Base-by-base conservation (phyloP, 1,284 basidiomycete genomes). In the Nidula niveotomentosa region DNA sequence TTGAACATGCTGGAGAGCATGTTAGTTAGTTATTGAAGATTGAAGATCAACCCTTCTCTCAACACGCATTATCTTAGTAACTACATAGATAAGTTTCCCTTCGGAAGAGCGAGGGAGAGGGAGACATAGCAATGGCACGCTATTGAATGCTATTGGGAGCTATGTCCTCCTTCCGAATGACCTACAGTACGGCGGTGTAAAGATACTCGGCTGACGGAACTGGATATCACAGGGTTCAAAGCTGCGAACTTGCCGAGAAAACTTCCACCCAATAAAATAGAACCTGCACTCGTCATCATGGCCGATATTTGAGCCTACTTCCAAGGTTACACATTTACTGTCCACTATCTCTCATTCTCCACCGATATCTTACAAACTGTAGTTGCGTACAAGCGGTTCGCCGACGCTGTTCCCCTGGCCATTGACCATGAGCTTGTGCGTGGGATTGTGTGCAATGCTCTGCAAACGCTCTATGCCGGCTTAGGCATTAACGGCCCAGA, bases 301-400 rank as follows among this genome's bases (percentile, higher is more conserved):
- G 84, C 88, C 0, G 79, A 85, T 44, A 84, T 86, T 3, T 74
- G 86, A 1, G 90, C 85, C 0, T 91, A 91, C 60, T 91, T 88
- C 66, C 85, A 89, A 76, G 83, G 86, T 85, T 55, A 13, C 48
- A 4, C 34, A 10, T 48, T 48, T 37, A 10, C 9, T 55, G n/a
- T 53, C 33, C 6, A 36, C 37, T 33, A 4, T 17, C 8, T 3
- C 39, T 48, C 23, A 17, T 37, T 51, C 55, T 10, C 39, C 36
- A 13, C 23, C 10, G 35, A 30, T 12, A 43, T 37, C 44, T 47
- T 30, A 12, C 9, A 5, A 6, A 15, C 9, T 36, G 9, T 56
- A 89, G 88, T 90, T 1, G 78, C 88, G 0, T 88, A 85, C 64
- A 88, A 89, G 65, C 81, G 88, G 0, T 84, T 88, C 51, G 72